phyloP scores from a whole-genome alignment of 2,329 filamentous ascomycete genomes.

The Calonectria pteridis region DNA sequence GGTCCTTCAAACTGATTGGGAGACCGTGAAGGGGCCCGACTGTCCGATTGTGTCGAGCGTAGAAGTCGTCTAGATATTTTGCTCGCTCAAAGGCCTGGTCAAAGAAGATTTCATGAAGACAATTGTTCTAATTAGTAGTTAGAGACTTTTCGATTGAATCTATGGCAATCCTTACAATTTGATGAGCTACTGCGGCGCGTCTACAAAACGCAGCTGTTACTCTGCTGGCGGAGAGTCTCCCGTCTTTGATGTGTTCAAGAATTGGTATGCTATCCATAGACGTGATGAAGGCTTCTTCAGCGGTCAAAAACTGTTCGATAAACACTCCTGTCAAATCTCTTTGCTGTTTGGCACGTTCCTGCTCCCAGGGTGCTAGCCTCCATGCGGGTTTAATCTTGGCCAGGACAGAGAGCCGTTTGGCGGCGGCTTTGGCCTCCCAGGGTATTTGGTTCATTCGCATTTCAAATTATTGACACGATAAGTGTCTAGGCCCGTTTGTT shows the following conservation, averaged over 20 bases:
- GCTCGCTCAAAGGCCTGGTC: constrained; percentile 33
- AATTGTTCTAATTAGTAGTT: constrained; percentile 25
- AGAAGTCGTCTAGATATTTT: constrained; percentile 28
- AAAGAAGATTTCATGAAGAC: constrained; percentile 37
- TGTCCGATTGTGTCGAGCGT: constrained; percentile 2
- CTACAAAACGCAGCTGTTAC: constrained; percentile 67
- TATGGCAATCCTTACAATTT: constrained; percentile 55
- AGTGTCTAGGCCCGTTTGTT: background rate
- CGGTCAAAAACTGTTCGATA: constrained; percentile 36
- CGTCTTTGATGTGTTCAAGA: background rate
- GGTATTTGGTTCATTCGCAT: constrained; percentile 2
- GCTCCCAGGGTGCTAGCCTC: constrained; percentile 31
- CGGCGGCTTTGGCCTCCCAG: constrained; percentile 35
- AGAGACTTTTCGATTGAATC: background rate
- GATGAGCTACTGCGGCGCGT: constrained; percentile 64
- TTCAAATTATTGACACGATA: too few species aligned
- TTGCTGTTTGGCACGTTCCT: constrained; percentile 24
- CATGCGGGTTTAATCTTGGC: constrained; percentile 36
- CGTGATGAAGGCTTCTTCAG: background rate
- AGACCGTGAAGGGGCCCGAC: constrained; percentile 40
- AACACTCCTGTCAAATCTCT: constrained; percentile 34
- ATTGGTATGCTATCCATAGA: constrained; percentile 15
- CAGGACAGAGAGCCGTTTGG: constrained; percentile 31
- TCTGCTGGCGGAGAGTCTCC: background rate
- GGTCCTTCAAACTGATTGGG: constrained; percentile 61